Evolutionary conservation across 208 protist genomes (phyloP).

Genomic region (Cochliopodium minus): DNA sequence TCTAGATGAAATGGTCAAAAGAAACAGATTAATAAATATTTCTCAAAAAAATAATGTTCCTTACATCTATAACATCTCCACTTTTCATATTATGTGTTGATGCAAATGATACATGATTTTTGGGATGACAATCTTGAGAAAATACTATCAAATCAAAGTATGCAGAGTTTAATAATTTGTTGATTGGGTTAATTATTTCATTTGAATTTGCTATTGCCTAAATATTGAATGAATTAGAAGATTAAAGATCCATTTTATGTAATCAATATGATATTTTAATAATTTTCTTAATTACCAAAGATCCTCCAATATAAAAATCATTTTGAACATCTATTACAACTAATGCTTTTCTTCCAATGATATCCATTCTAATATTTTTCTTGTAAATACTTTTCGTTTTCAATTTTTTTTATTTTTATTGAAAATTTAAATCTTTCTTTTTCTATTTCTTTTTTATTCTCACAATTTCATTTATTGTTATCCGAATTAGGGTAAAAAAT

Average conservation of each 20-base stretch:
- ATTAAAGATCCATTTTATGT: background rate
- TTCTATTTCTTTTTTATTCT: slow-evolving; percentile 3
- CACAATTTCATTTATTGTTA: too few relatives aligned
- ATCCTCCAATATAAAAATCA: slow-evolving; percentile 35
- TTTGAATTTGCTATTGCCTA: background rate
- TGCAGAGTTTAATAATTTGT: slow-evolving; percentile 14
- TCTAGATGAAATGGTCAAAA: slow-evolving; percentile 9
- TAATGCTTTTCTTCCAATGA: slow-evolving; percentile 20
- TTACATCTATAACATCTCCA: background rate
- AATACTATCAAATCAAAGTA: slow-evolving; percentile 34
- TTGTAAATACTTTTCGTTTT: background rate
- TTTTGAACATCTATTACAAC: slow-evolving; percentile 43
- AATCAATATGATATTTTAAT: background rate
- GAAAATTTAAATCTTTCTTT: background rate
- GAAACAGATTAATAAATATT: slow-evolving; percentile 15
- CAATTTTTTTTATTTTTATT: background rate
- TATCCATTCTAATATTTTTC: background rate
- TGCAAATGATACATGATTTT: slow-evolving; percentile 37
- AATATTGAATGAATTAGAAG: too few relatives aligned
- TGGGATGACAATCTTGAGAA: slow-evolving; percentile 41
- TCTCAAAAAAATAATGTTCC: too few relatives aligned
- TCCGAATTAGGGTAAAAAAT: too few relatives aligned
- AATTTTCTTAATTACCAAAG: slow-evolving; percentile 15
- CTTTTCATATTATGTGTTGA: slow-evolving; percentile 18
- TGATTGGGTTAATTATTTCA: slow-evolving; percentile 24